Evolutionary conservation across 139 green algal genomes (phyloP).

Genomic region (Chlamydomonas incerta): DNA sequence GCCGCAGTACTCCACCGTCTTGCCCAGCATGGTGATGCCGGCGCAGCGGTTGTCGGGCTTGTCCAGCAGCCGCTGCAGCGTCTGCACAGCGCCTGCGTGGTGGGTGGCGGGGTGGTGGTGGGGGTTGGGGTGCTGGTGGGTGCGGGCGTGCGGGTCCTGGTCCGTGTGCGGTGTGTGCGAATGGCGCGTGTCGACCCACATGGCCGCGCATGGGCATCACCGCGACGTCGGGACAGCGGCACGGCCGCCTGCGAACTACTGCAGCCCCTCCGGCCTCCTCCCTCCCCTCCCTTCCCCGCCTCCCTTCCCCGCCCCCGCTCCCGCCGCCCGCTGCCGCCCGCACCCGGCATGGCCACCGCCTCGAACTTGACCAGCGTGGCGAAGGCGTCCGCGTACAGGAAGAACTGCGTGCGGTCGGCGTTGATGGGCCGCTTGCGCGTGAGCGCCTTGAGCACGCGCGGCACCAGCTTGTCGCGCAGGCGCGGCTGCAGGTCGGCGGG

Average conservation of each 20-base stretch:
- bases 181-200: too few relatives aligned
- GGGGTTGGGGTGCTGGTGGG: too few relatives aligned
- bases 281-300: background rate
- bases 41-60: slow-evolving; percentile 71
- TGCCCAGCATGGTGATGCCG: slow-evolving; percentile 80
- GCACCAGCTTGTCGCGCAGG: background rate
- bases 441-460: slow-evolving; percentile 69
- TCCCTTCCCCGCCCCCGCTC: background rate
- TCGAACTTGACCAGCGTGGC: slow-evolving; percentile 63
- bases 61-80: slow-evolving; percentile 67
- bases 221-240: too few relatives aligned
- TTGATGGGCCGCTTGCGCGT: slow-evolving; percentile 60
- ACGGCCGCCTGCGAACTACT: too few relatives aligned
- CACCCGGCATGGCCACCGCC: slow-evolving; percentile 62
- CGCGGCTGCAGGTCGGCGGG: background rate
- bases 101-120: too few relatives aligned
- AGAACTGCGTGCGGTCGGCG: slow-evolving; percentile 67
- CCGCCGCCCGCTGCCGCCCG: background rate
- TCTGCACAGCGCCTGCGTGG: slow-evolving; percentile 60
- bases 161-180: too few relatives aligned
- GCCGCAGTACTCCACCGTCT: slow-evolving; percentile 75
- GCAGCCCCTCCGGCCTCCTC: too few relatives aligned
- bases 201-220: too few relatives aligned
- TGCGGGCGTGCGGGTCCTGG: too few relatives aligned
- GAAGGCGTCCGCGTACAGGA: slow-evolving; percentile 77